Evolutionary conservation across 306 rosid genomes (phyloP).

Genomic region (Luffa acutangula): DNA sequence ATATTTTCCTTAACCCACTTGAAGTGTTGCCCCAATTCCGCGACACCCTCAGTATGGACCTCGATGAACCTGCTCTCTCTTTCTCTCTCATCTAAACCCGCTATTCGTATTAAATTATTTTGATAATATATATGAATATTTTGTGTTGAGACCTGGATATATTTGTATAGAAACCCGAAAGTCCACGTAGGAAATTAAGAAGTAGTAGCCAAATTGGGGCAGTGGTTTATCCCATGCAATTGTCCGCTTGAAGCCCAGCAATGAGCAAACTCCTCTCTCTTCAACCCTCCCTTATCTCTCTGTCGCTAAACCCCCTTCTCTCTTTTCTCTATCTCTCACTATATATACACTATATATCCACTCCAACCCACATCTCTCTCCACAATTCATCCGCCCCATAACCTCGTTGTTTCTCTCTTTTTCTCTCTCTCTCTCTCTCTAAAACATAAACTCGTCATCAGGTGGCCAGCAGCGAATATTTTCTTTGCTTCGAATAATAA

Average conservation of each 20-base stretch:
- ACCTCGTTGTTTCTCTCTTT: background rate
- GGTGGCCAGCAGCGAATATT: too few relatives aligned
- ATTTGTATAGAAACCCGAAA: too few relatives aligned
- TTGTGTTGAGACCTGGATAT: too few relatives aligned
- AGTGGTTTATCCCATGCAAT: slow-evolving; percentile 6
- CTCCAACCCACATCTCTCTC: background rate
- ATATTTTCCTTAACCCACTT: slow-evolving; percentile 47
- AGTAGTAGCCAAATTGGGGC: background rate
- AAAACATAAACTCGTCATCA: background rate
- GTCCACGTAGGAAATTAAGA: too few relatives aligned
- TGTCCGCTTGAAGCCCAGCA: slow-evolving; percentile 1
- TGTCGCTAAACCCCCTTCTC: background rate
- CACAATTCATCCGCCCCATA: background rate
- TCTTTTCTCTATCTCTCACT: background rate
- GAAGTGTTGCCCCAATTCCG: slow-evolving; percentile 41
- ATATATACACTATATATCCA: background rate
- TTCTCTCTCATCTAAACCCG: background rate
- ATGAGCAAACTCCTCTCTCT: background rate
- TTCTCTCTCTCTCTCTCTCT: background rate
- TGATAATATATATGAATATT: too few relatives aligned
- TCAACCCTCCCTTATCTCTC: background rate
- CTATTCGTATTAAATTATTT: background rate
- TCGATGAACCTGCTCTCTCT: background rate
- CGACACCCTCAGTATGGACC: slow-evolving; percentile 40
- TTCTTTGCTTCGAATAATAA: too few relatives aligned